Percentiles rank a stretch among this genome's conserved stretches.
These are phyloP conservation scores for Hemileccinum impolitum DNA, from an alignment of 768 basidiomycete genomes.

Conservation along the genomic window DNA sequence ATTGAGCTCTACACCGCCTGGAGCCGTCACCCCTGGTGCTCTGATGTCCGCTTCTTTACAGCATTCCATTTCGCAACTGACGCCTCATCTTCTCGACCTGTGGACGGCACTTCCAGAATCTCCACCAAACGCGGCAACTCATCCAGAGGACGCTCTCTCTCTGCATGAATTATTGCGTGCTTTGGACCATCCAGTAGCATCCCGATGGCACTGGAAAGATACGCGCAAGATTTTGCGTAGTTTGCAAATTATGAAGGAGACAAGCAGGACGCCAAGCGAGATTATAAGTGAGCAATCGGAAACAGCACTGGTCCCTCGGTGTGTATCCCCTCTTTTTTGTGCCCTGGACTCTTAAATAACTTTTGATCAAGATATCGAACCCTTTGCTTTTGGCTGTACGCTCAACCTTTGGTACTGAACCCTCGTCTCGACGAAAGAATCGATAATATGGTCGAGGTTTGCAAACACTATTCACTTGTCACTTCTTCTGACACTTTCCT, in stretches of 20 bases:
- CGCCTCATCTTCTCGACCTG: constrained; percentile 45
- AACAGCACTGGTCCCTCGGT: constrained; percentile 50
- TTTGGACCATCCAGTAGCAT: constrained; percentile 72
- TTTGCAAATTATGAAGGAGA: constrained; percentile 73
- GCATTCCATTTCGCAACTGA: constrained; percentile 42
- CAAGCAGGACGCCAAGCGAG: constrained; percentile 61
- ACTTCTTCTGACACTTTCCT: constrained; percentile 3
- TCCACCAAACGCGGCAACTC: constrained; percentile 51
- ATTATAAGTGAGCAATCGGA: constrained; percentile 62
- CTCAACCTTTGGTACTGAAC: constrained; percentile 59
- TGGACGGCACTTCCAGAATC: constrained; percentile 57
- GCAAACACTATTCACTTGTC: not conserved
- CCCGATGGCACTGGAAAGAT: constrained; percentile 95
- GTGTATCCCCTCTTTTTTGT: not conserved
- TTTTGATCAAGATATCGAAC: constrained; percentile 64
- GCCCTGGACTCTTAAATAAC: not conserved
- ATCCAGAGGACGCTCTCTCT: constrained; percentile 56
- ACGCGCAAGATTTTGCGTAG: constrained; percentile 85
- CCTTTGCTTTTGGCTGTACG: constrained; percentile 89
- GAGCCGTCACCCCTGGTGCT: not conserved
- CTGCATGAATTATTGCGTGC: constrained; percentile 62
- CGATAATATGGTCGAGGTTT: constrained; percentile 85
- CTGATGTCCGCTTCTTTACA: constrained; percentile 37
- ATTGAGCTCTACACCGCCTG: constrained; percentile 3
- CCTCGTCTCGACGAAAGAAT: constrained; percentile 75